phyloP scores from a whole-genome alignment of 2,329 filamentous ascomycete genomes.

The Diplodia scrobiculata region DNA sequence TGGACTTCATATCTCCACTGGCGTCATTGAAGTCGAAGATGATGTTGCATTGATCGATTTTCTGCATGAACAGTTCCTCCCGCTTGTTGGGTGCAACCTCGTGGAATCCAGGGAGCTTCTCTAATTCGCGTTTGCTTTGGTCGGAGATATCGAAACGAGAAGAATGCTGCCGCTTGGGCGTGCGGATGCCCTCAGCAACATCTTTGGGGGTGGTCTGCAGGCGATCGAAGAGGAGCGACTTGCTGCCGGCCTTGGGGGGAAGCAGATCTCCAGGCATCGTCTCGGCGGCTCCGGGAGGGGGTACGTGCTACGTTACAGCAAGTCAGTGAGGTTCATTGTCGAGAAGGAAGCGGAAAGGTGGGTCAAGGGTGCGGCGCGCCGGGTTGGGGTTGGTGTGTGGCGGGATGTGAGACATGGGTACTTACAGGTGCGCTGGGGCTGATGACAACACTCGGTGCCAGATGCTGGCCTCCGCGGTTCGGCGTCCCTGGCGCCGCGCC shows the following conservation, averaged over 20 bases:
- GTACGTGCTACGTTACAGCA: conserved; percentile 67
- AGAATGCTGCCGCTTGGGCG: conserved; percentile 94
- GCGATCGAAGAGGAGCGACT: conserved; percentile 84
- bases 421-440: conserved; percentile 79
- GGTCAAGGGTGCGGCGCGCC: conserved; percentile 12
- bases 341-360: conserved; percentile 8
- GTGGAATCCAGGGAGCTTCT: conserved; percentile 96
- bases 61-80: conserved; percentile 98
- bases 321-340: conserved; percentile 31
- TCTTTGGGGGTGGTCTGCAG: conserved; percentile 94
- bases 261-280: conserved; percentile 98
- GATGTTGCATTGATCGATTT: conserved; percentile 99
- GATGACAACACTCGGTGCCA: conserved; percentile 88
- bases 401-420: conserved; percentile 31
- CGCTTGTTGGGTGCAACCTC: conserved; percentile 93
- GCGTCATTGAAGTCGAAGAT: conserved; percentile 99
- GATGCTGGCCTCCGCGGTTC: conserved; percentile 61
- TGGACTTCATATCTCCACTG: conserved; percentile 98
- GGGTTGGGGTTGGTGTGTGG: conserved; percentile 21
- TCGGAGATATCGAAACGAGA: conserved; percentile 98
- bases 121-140: conserved; percentile 81
- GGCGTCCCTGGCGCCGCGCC: conserved; percentile 57
- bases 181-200: conserved; percentile 90
- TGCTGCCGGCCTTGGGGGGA: conserved; percentile 86
- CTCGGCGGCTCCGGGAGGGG: conserved; percentile 88